Evolutionary conservation across 208 protist species (phyloP), one percentile per base, ranked within the genome.

Genomic region (Porcisia deanei): DNA sequence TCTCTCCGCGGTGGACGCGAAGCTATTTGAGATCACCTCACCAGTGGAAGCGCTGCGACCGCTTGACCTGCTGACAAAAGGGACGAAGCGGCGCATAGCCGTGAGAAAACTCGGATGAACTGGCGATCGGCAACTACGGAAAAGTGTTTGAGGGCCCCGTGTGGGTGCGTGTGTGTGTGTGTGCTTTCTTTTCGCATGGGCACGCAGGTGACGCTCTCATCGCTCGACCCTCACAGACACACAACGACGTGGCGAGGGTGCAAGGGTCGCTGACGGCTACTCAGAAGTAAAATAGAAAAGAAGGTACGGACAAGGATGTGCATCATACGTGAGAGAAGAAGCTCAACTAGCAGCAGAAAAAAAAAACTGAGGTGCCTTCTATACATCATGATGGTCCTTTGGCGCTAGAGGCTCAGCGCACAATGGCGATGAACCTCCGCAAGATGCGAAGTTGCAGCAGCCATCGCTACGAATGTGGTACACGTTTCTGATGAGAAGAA

Each of bases 11-110:
- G 41, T n/a, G 49, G 54, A 14, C 25, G 79, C 49, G 22, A 78
- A 78, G 52, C 77, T 82, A 45, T 82, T 75, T 34, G 77, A 77
- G 65, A 79, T 79, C 25, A 60, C 60, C 14, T 71, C 76, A 1
- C 70, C 71, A 14, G 68, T 77, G 0, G 73, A 71, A 41, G 68
- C 45, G 20, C 55, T n/a, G 22, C 47, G 67, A 71, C 25, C 45
- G 14, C 60, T 30, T 22, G 55, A 1, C 12, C 45, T 68, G 20
- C 22, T 65, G 41, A 80, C 39, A 30, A 82, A 43, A n/a, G 61
- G 71, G 41, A 43, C 5, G 10, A 81, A 49, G 34, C 77, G 70
- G 39, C 77, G 71, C 77, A 81, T 81, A 14, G 45, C 43, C 10
- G 63, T 10, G 3, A 37, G 25, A n/a, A 37, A 30, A 20, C 41